A percentile compares a stretch with the other conserved stretches of the same genome.
These are phyloP conservation scores for Takashimella koratensis DNA, from an alignment of 1,284 basidiomycete genomes.

Conservation along the genomic window DNA sequence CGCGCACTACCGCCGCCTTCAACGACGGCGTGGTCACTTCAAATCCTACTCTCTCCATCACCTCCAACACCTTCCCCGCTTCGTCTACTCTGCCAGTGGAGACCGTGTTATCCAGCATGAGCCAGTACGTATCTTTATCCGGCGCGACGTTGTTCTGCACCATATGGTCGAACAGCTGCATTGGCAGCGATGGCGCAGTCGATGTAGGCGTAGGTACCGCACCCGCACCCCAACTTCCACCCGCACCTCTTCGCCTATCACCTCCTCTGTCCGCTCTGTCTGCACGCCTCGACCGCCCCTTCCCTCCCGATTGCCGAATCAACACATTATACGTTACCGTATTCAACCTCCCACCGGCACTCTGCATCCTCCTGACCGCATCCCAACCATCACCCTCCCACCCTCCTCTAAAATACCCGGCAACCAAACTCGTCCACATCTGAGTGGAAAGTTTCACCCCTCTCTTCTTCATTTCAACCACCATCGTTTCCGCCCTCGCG, in stretches of 20 bases:
- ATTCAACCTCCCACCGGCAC: constrained; percentile 56
- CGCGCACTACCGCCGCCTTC: constrained; percentile 39
- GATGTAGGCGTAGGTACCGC: neutral
- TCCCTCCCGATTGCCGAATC: constrained; percentile 60
- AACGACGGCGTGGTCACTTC: constrained; percentile 48
- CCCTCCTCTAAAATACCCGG: constrained; percentile 44
- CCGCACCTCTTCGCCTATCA: constrained; percentile 31
- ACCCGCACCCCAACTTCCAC: neutral
- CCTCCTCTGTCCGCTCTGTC: neutral
- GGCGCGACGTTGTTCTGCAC: constrained; percentile 53
- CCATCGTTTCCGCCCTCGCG: constrained; percentile 61
- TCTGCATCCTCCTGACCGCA: constrained; percentile 61
- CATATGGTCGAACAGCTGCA: constrained; percentile 67
- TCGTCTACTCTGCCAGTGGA: constrained; percentile 57
- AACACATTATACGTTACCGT: constrained; percentile 69
- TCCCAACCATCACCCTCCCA: constrained; percentile 46
- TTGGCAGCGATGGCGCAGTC: constrained; percentile 56
- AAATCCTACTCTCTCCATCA: constrained; percentile 55
- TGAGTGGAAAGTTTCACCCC: constrained; percentile 33
- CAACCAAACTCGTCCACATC: constrained; percentile 50
- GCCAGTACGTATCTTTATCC: constrained; percentile 66
- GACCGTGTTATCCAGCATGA: constrained; percentile 63
- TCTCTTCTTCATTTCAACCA: constrained; percentile 66
- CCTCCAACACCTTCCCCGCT: constrained; percentile 59
- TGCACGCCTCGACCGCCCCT: neutral